These are phyloP conservation scores for Fusarium irregulare DNA, from an alignment of 2,329 filamentous ascomycete species.

Conservation along the genomic window DNA sequence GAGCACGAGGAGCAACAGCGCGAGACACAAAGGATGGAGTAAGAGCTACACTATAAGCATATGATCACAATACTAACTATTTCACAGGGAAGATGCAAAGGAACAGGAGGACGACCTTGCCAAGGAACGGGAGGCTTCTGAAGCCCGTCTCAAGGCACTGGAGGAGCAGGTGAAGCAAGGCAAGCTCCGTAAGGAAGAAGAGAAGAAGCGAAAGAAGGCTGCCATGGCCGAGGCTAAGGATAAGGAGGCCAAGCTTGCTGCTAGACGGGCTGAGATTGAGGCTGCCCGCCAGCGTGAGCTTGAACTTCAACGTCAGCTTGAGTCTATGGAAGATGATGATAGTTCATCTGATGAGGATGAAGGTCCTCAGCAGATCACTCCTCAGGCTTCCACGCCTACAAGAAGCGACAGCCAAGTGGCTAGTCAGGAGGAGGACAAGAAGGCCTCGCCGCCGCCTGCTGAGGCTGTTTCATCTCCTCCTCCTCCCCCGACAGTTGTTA, in stretches of 20 bases:
- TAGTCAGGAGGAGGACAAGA: constrained; percentile 66
- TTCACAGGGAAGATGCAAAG: constrained; percentile 74
- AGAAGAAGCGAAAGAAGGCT: constrained; percentile 91
- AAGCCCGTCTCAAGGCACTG: constrained; percentile 85
- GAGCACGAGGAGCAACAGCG: constrained; percentile 82
- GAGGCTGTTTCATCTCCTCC: constrained; percentile 55
- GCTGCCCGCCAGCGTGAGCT: constrained; percentile 89
- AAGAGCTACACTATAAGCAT: constrained; percentile 58
- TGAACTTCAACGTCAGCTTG: constrained; percentile 88
- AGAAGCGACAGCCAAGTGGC: constrained; percentile 62
- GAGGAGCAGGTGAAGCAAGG: constrained; percentile 94
- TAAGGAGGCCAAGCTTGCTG: constrained; percentile 85
- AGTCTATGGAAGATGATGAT: constrained; percentile 78
- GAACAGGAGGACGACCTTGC: constrained; percentile 84
- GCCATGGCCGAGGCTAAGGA: constrained; percentile 87
- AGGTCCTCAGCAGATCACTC: constrained; percentile 75
- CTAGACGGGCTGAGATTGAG: constrained; percentile 91
- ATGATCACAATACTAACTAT: constrained; percentile 43
- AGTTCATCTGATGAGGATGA: constrained; percentile 85
- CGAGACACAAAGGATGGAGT: constrained; percentile 84
- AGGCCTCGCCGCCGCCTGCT: constrained; percentile 60
- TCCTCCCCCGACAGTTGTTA: constrained; percentile 63
- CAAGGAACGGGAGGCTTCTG: constrained; percentile 82
- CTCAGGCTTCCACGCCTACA: constrained; percentile 69
- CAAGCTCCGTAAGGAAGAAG: constrained; percentile 95